A percentile compares a stretch with the other conserved stretches of the same genome.
Evolutionary conservation across 2,329 filamentous ascomycete genomes (phyloP).

Genomic region (Claviceps fusiformis): DNA sequence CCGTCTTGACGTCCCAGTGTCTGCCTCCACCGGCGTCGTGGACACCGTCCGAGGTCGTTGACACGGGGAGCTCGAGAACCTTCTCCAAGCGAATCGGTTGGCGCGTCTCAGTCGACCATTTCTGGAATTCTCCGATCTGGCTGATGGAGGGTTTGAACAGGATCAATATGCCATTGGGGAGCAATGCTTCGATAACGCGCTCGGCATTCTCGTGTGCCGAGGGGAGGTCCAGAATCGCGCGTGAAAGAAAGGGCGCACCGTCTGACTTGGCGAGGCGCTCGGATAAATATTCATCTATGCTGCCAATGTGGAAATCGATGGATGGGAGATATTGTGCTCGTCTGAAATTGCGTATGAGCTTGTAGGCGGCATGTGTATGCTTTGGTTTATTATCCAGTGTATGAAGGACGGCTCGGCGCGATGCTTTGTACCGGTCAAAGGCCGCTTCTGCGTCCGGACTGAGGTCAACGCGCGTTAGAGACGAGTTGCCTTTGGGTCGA

Average conservation of each 20-base stretch:
- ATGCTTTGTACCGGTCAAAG: conserved; percentile 31
- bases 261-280: conserved; percentile 30
- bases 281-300: conserved; percentile 49
- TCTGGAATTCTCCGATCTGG: conserved; percentile 52
- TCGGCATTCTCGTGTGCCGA: conserved; percentile 36
- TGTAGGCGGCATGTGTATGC: conserved; percentile 51
- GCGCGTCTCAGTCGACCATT: conserved; percentile 32
- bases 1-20: conserved; percentile 49
- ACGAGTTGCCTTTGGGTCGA: conserved; percentile 7
- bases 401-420: conserved; percentile 57
- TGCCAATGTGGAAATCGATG: conserved; percentile 60
- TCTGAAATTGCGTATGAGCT: conserved; percentile 52
- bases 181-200: conserved; percentile 42
- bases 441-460: conserved; percentile 16
- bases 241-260: conserved; percentile 49
- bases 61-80: conserved; percentile 42
- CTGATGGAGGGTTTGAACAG: conserved; percentile 69
- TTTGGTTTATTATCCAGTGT: conserved; percentile 53
- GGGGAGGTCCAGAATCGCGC: conserved; percentile 63
- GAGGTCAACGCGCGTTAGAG: conserved; percentile 14
- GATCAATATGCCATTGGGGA: conserved; percentile 49
- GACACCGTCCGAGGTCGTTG: conserved; percentile 25
- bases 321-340: conserved; percentile 55
- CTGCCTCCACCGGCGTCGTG: conserved; percentile 37
- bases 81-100: conserved; percentile 43